These are phyloP conservation scores for Rhodotorula toruloides DNA, from an alignment of 768 basidiomycete genomes.

Conservation along the genomic window DNA sequence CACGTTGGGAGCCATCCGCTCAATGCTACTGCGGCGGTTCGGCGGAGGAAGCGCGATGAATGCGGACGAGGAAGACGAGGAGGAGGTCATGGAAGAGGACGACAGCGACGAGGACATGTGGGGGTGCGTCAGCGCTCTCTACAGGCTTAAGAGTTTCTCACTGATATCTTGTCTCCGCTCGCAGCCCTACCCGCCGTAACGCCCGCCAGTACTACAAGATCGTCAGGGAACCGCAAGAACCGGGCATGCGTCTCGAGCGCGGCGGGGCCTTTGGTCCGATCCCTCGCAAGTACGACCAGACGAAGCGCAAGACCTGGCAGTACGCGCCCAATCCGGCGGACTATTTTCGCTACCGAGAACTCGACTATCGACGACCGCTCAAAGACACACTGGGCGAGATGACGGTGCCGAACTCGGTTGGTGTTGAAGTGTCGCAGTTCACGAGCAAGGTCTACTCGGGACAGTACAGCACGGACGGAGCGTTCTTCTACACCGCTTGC, in stretches of 20 bases:
- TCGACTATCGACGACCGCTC: background rate
- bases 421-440: conserved; percentile 71
- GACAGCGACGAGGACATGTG: conserved; percentile 19
- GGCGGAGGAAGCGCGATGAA: background rate
- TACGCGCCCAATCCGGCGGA: background rate
- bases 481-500: conserved; percentile 65
- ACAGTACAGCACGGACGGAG: conserved; percentile 65
- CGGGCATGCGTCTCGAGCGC: conserved; percentile 62
- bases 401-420: conserved; percentile 70
- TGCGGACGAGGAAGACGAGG: conserved; percentile 4
- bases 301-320: background rate
- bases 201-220: conserved; percentile 30
- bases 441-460: conserved; percentile 62
- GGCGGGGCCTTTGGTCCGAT: conserved; percentile 63
- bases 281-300: conserved; percentile 4
- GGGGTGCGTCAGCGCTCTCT: too few species aligned
- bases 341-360: conserved; percentile 24
- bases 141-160: too few species aligned
- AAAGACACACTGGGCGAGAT: conserved; percentile 16
- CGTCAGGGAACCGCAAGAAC: conserved; percentile 34
- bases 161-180: background rate
- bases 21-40: conserved; percentile 21
- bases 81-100: background rate
- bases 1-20: conserved; percentile 13
- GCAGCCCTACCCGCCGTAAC: background rate